These are phyloP conservation scores for Aspergillus sp. DNA, from an alignment of 2,329 filamentous ascomycete species.

Conservation along the genomic window DNA sequence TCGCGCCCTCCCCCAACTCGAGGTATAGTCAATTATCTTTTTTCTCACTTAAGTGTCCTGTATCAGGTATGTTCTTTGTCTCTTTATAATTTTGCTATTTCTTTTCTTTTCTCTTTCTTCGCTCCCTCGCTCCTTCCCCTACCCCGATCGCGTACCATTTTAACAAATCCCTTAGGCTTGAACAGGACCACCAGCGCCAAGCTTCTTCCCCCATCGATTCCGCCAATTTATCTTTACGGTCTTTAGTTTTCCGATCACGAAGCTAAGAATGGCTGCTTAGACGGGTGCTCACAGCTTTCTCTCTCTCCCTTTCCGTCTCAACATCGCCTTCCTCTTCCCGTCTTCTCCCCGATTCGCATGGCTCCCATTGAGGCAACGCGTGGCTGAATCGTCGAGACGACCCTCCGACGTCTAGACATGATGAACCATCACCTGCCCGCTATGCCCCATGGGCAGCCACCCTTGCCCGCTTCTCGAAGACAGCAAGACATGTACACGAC, in stretches of 20 bases:
- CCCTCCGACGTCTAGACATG: slow-evolving; percentile 34
- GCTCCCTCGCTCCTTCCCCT: neutral
- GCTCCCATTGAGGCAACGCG: slow-evolving; percentile 42
- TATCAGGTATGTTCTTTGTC: slow-evolving; percentile 3
- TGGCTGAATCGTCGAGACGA: slow-evolving; percentile 37
- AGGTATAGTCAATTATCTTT: slow-evolving; percentile 1
- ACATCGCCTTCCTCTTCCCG: slow-evolving; percentile 14
- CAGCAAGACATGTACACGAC: slow-evolving; percentile 47
- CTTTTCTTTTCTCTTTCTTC: neutral
- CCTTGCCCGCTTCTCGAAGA: slow-evolving; percentile 49
- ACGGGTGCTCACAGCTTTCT: slow-evolving; percentile 20
- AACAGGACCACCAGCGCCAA: slow-evolving; percentile 10
- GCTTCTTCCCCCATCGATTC: slow-evolving; percentile 1
- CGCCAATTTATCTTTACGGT: neutral
- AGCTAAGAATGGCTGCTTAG: slow-evolving; percentile 39
- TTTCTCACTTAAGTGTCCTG: slow-evolving; percentile 2
- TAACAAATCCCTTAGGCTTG: slow-evolving; percentile 12
- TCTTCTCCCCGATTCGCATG: slow-evolving; percentile 33
- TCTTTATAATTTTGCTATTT: neutral
- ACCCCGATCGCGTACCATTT: slow-evolving; percentile 7
- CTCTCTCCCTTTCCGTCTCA: slow-evolving; percentile 20
- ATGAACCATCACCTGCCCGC: slow-evolving; percentile 47
- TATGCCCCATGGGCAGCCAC: slow-evolving; percentile 50
- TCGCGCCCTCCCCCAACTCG: neutral
- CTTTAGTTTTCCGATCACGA: slow-evolving; percentile 13